Evolutionary conservation across 257 asterid species (phyloP), one percentile per base, ranked within the genome.

Genomic region (Craterostigma plantagineum): DNA sequence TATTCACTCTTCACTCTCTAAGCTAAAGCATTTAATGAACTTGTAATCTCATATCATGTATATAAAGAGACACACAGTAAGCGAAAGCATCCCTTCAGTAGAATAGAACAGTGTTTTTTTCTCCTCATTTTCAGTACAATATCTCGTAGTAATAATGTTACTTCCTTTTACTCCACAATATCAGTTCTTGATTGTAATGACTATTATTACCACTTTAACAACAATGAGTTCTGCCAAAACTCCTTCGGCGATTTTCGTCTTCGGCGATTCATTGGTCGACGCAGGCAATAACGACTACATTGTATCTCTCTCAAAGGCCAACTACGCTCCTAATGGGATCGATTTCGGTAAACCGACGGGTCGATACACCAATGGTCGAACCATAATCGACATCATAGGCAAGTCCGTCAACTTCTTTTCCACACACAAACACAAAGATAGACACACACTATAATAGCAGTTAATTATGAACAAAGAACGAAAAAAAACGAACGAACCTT

Each of bases 231-330:
- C 18, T 42, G 66, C 67, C 2, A 37, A 59, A 37, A 18, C 45
- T 10, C 0, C 36, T 7, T 71, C 70, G 16, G 70, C 81, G 7
- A 70, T 61, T 53, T 81, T 74, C 48, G 73, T 81, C 9, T 77
- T 81, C 64, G 94, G 94, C 53, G 92, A 81, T 63, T 81, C 94
- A 34, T 58, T 77, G 35, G 94, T 77, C 42, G 94, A 81, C 57
- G 70, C 51, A 15, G 94, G 94, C 37, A 74, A 81, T 58, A 81
- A 81, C 58, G 69, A 81, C 72, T 81, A 69, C 70, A 67, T 81
- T 58, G 14, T 41, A 4, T 51, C 92, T 5, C 70, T 77, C 14
- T 77, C 94, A 9, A 77, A 72, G 64, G 94, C 83, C n/a, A 58
- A 81, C 63, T 77, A 49, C 51, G 35, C 11, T 8, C 94, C 94